Evolutionary conservation across 2,329 filamentous ascomycete genomes (phyloP).

Genomic region (Didymella arachidicola): DNA sequence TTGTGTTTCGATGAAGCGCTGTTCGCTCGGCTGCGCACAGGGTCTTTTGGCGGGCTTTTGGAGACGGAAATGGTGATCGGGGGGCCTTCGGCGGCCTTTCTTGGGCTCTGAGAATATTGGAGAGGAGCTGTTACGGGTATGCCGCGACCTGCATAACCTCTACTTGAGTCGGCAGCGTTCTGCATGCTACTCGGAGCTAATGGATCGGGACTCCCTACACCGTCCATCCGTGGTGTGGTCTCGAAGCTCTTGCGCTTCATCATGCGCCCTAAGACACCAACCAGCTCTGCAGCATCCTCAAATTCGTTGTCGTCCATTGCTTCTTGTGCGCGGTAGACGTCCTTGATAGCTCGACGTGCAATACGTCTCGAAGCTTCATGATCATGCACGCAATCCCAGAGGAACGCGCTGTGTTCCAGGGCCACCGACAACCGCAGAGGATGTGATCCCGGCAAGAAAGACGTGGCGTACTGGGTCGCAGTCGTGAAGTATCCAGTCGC

Average conservation of each 20-base stretch:
- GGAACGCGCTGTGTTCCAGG: constrained; percentile 89
- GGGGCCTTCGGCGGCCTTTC: constrained; percentile 38
- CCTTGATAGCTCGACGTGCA: constrained; percentile 82
- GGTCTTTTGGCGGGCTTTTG: constrained; percentile 31
- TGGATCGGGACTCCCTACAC: constrained; percentile 42
- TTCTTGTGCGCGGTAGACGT: constrained; percentile 90
- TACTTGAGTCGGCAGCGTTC: constrained; percentile 11
- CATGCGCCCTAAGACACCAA: constrained; percentile 86
- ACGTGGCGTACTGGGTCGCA: constrained; percentile 76
- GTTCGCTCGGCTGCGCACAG: constrained; percentile 40
- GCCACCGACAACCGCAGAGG: constrained; percentile 88
- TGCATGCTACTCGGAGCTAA: constrained; percentile 24
- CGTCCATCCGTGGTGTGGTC: constrained; percentile 46
- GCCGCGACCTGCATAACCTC: constrained; percentile 21
- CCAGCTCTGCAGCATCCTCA: constrained; percentile 86
- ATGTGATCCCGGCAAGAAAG: constrained; percentile 83
- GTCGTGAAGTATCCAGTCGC: constrained; percentile 82
- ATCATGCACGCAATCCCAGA: constrained; percentile 92
- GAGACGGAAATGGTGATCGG: constrained; percentile 32
- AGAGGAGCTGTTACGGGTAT: constrained; percentile 27
- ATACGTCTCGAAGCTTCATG: constrained; percentile 75
- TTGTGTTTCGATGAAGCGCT: constrained; percentile 37
- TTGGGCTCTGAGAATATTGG: constrained; percentile 32
- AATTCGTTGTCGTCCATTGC: constrained; percentile 97
- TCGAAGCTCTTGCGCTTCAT: constrained; percentile 70